phyloP scores from a whole-genome alignment of 192 early-diverging fungal genomes.

The Nowakowskiella sp. region DNA sequence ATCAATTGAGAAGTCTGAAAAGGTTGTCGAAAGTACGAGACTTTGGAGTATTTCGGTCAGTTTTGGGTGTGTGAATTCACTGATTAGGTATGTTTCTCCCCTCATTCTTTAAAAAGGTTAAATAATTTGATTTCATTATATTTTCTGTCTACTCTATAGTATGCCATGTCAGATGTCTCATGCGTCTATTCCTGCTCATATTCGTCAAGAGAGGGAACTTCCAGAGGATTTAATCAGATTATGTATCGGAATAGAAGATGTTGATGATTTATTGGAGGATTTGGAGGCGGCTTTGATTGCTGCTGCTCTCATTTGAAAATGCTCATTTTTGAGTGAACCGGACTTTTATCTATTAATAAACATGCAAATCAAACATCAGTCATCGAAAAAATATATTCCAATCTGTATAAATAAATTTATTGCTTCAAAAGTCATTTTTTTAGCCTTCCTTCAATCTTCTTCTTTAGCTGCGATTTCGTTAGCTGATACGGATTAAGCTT shows the following conservation, averaged over 20 bases:
- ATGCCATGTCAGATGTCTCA: slow-evolving; percentile 99
- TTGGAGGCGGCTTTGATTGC: slow-evolving; percentile 62
- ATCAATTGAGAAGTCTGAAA: slow-evolving; percentile 63
- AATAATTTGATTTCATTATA: background rate
- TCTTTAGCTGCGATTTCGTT: slow-evolving; percentile 34
- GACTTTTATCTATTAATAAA: no score
- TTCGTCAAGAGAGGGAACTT: slow-evolving; percentile 75
- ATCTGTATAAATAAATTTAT: no score
- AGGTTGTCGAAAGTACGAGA: slow-evolving; percentile 73
- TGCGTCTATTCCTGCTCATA: slow-evolving; percentile 85
- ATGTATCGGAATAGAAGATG: slow-evolving; percentile 94
- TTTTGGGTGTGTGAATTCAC: slow-evolving; percentile 96
- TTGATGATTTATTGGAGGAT: slow-evolving; percentile 83
- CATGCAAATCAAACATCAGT: no score
- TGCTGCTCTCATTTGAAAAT: slow-evolving; percentile 26
- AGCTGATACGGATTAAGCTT: slow-evolving; percentile 45
- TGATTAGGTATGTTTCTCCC: slow-evolving; percentile 78
- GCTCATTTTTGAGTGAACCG: no score
- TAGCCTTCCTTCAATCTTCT: slow-evolving; percentile 24
- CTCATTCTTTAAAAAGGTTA: slow-evolving; percentile 16
- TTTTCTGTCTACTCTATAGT: slow-evolving; percentile 33
- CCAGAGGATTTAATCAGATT: slow-evolving; percentile 97
- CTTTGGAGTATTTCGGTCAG: slow-evolving; percentile 91
- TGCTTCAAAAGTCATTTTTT: slow-evolving; percentile 2
- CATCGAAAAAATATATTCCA: no score